Base-by-base conservation (phyloP, 352 stramenopile genomes). In the Achlya hypogyna region DNA sequence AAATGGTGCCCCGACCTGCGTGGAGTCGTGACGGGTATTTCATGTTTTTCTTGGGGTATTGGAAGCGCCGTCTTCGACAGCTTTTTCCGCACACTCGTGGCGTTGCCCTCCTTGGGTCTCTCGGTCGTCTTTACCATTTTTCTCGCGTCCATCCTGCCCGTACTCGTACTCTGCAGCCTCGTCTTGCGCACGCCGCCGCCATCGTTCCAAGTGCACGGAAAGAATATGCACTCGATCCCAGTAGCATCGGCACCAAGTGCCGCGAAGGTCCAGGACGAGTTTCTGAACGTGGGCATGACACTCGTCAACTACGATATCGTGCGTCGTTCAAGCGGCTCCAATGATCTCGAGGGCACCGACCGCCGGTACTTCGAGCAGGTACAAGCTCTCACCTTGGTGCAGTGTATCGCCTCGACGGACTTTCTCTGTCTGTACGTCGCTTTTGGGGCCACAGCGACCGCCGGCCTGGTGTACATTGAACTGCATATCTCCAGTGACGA, bases 341-440 rank as follows among this genome's bases (percentile, higher is more conserved):
- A 40, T 28, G 51, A 60, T 12, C 22, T 64, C n/a, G 31, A 64
- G 16, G 56, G 54, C 54, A 51, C 54, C 9, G 59, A 65, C n/a
- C 12, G 42, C 20, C 35, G n/a, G 28, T 65, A 65, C 38, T 65
- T 45, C n/a, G 16, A 52, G 20, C 59, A 65, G 35, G 59, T 65
- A 0, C 10, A 65, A 25, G 51, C 49, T 1, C n/a, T 69, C 1
- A 51, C 51, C 9, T 32, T 69, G 8, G n/a, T 63, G 12, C 53
- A 62, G 62, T 69, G 62, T 27, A 69, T 69, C 38, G 12, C 63
- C 0, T 69, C 62, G 49, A 51, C 62, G 16, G 62, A 69, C 43
- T 69, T 69, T 40, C 47, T 69, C 10, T 69, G 14, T 9, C 18
- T 69, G n/a, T 69, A 63, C 32, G 20, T 69, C 9, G 53, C 29